A percentile compares a stretch with the other conserved stretches of the same genome.
Evolutionary conservation across 495 filamentous ascomycete genomes (phyloP).

Genomic region (Cercophora newfieldiana): DNA sequence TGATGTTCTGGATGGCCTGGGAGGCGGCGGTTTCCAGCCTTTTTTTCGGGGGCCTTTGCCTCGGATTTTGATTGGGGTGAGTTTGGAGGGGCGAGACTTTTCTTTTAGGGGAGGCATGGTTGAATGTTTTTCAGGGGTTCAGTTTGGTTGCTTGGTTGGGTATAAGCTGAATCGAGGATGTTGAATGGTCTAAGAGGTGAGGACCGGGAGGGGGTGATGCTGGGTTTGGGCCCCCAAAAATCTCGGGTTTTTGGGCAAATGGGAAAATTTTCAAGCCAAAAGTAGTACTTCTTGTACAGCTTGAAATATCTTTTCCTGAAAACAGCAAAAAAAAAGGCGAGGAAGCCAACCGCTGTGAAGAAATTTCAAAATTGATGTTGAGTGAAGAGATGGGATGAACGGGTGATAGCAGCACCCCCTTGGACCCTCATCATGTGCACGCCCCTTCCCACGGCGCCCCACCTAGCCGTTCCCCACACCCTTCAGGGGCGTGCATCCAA

Average conservation of each 20-base stretch:
- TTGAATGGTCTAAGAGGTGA: too few species aligned
- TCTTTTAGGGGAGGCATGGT: neutral
- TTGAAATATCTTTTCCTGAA: too few species aligned
- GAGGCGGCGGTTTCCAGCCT: constrained; percentile 22
- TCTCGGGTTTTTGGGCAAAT: too few species aligned
- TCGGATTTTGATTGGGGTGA: constrained; percentile 30
- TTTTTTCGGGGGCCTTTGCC: constrained; percentile 24
- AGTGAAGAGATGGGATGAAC: neutral
- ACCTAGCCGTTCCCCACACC: neutral
- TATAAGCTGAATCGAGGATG: too few species aligned
- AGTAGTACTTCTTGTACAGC: too few species aligned
- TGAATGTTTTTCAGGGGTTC: too few species aligned
- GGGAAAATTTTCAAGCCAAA: too few species aligned
- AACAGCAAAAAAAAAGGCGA: too few species aligned
- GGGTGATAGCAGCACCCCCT: neutral
- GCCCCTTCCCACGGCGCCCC: neutral
- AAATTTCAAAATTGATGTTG: neutral
- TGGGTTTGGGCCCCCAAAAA: too few species aligned
- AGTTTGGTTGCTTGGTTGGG: too few species aligned
- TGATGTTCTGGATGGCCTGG: constrained; percentile 10
- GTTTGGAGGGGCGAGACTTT: constrained; percentile 3
- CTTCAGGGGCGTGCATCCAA: constrained; percentile 20
- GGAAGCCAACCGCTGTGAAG: too few species aligned
- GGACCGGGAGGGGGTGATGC: too few species aligned
- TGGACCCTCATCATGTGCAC: neutral